Percentiles rank a stretch among this genome's conserved stretches.
These are phyloP conservation scores for Fusarium stilboides DNA, from an alignment of 2,329 filamentous ascomycete species.

Conservation along the genomic window DNA sequence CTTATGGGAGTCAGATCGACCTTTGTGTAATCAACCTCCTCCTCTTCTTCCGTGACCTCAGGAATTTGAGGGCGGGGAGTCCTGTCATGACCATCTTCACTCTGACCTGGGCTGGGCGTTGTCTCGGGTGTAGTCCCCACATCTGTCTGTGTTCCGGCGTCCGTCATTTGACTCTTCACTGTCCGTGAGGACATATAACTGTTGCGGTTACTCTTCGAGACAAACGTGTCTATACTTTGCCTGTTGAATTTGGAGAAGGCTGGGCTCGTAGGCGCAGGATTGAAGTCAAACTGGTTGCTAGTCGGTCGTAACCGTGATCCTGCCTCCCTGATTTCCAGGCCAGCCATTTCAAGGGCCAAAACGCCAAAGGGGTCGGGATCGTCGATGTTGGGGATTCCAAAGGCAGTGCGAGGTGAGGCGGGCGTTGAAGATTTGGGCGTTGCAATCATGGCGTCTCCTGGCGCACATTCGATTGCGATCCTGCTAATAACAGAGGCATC, in stretches of 20 bases:
- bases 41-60: constrained; percentile 60
- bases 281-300: constrained; percentile 87
- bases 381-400: constrained; percentile 83
- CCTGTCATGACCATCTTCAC: constrained; percentile 65
- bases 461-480: constrained; percentile 77
- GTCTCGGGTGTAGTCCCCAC: constrained; percentile 67
- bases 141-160: constrained; percentile 76
- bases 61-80: constrained; percentile 59
- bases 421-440: constrained; percentile 58
- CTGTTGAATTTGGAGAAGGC: constrained; percentile 71
- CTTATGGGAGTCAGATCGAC: constrained; percentile 68
- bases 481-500: constrained; percentile 77
- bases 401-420: constrained; percentile 64
- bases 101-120: constrained; percentile 68
- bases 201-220: constrained; percentile 74
- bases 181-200: constrained; percentile 83
- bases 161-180: constrained; percentile 79
- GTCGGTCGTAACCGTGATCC: constrained; percentile 78
- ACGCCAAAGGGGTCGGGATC: constrained; percentile 96
- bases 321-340: constrained; percentile 91
- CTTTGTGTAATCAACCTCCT: constrained; percentile 73
- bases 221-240: constrained; percentile 78
- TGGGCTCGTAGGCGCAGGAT: constrained; percentile 82
- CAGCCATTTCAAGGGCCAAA: constrained; percentile 89
- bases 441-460: constrained; percentile 78